Base-by-base conservation (phyloP, 805 yeast genomes). In the Saccharomycopsis sp. region DNA sequence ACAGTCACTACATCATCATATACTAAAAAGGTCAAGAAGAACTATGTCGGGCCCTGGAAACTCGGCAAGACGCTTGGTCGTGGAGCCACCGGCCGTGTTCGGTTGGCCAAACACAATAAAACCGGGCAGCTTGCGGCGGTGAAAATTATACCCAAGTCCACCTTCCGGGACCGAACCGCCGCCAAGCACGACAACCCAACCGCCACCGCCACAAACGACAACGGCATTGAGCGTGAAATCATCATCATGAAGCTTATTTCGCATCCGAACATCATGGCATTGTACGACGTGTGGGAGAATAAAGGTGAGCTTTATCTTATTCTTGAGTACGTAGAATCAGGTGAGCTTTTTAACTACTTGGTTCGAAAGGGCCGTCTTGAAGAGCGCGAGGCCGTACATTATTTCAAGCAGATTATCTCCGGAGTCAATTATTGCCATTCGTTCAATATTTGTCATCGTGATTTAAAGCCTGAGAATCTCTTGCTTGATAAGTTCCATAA, bases 61-160 rank as follows among this genome's bases (percentile, higher is more conserved):
- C 76, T 94, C 42, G 98, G 98, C 29, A 81, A 93, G 64, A 94
- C 99, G 1, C 75, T 94, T 55, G 99, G 99, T 23, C 80, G 96
- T 60, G 99, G 99, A n/a, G 87, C 96, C 14, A 89, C 97, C 1
- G 98, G 99, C 23, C 81, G 97, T 62, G 99, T 94, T 17, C 77
- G 97, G 60, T 78, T 94, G 58, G 98, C 99, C 15, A 86, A 90
- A 65, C 96, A 94, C 70, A 80, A 84, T 50, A 80, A 81, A 56
- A 86, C 94, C 0, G 94, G 94, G 54, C 86, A 90, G 72, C 80
- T 90, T 59, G 98, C 99, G 2, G 99, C 99, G 1, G 96, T 94
- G 55, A 94, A 94, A 72, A 91, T 94, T 63, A 96, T 94, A 12
- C 96, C 98, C 34, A 94, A 94, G 68, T 78, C 92, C 34, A 78